These are phyloP conservation scores for Parietichytrium sp. DNA, from an alignment of 108 stramenopile genomes.

Conservation along the genomic window DNA sequence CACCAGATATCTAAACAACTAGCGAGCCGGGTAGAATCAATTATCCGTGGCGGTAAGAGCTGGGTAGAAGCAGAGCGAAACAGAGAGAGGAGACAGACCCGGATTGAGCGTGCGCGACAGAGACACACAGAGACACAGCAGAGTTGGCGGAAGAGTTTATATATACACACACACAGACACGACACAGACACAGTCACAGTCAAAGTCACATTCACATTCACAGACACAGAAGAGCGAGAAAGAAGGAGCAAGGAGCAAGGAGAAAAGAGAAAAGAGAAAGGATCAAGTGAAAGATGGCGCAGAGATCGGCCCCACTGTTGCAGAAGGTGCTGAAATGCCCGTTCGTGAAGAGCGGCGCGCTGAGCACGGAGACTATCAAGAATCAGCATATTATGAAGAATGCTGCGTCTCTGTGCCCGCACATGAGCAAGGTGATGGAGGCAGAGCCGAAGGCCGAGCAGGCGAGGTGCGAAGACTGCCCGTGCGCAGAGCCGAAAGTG, in stretches of 20 bases:
- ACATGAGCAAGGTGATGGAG: constrained; percentile 38
- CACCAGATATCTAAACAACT: too few relatives aligned
- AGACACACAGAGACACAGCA: too few relatives aligned
- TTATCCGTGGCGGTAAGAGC: too few relatives aligned
- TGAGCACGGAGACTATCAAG: constrained; percentile 27
- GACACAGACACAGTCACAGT: neutral
- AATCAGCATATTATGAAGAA: constrained; percentile 19
- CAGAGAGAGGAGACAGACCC: too few relatives aligned
- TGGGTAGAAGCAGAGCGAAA: too few relatives aligned
- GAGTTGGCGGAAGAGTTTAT: neutral
- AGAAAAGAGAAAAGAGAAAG: neutral
- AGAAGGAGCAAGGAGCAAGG: neutral
- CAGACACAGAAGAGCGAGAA: neutral
- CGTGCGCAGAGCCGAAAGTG: neutral
- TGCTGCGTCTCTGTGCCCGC: constrained; percentile 29
- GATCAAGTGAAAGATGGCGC: neutral
- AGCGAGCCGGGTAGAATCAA: too few relatives aligned
- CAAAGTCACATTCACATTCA: neutral
- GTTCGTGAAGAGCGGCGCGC: constrained; percentile 39
- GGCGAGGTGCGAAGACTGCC: constrained; percentile 31
- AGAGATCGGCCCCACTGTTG: neutral
- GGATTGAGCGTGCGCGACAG: too few relatives aligned
- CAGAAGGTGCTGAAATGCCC: constrained; percentile 29
- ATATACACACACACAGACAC: neutral
- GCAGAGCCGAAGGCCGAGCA: neutral